Percentiles rank a stretch among this genome's conserved stretches.
phyloP scores from a whole-genome alignment of 345 rosid species.

The Mallotus nudiflorus region DNA sequence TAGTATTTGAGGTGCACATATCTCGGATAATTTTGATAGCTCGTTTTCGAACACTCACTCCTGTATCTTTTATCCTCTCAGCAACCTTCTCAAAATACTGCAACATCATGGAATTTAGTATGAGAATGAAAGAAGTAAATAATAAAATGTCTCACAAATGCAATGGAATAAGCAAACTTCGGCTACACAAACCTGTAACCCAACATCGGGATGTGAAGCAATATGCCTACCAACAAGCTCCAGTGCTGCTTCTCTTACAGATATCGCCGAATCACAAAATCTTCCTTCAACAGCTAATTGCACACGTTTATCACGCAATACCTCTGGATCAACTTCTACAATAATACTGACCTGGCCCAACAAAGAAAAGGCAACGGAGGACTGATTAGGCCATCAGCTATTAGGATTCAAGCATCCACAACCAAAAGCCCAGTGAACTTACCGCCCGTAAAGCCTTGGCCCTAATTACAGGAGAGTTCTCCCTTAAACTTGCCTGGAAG shows the following conservation, averaged over 20 bases:
- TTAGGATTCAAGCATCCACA: slow-evolving; percentile 7
- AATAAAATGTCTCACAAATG: slow-evolving; percentile 16
- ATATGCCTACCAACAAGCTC: slow-evolving; percentile 99
- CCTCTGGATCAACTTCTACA: slow-evolving; percentile 98
- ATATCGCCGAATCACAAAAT: slow-evolving; percentile 98
- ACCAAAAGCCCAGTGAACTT: slow-evolving; percentile 32
- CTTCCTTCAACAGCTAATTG: slow-evolving; percentile 99
- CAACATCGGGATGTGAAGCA: slow-evolving; percentile 98
- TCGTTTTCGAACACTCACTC: slow-evolving; percentile 96
- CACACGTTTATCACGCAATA: slow-evolving; percentile 84
- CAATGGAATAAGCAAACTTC: slow-evolving; percentile 9
- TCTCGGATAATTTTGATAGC: slow-evolving; percentile 94
- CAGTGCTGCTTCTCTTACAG: slow-evolving; percentile 97
- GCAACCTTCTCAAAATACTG: slow-evolving; percentile 99
- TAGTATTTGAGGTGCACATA: slow-evolving; percentile 87
- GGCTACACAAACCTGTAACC: slow-evolving; percentile 63
- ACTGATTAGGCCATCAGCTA: slow-evolving; percentile 9
- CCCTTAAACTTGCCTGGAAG: slow-evolving; percentile 92
- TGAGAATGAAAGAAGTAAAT: background rate
- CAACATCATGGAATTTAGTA: slow-evolving; percentile 19
- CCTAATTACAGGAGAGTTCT: slow-evolving; percentile 91
- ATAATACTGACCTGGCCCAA: slow-evolving; percentile 86
- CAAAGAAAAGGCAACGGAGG: slow-evolving; percentile 18
- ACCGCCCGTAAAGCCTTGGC: slow-evolving; percentile 97
- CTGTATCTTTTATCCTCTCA: slow-evolving; percentile 97